phyloP scores from a whole-genome alignment of 495 filamentous ascomycete species.

The Neurospora hispaniola region DNA sequence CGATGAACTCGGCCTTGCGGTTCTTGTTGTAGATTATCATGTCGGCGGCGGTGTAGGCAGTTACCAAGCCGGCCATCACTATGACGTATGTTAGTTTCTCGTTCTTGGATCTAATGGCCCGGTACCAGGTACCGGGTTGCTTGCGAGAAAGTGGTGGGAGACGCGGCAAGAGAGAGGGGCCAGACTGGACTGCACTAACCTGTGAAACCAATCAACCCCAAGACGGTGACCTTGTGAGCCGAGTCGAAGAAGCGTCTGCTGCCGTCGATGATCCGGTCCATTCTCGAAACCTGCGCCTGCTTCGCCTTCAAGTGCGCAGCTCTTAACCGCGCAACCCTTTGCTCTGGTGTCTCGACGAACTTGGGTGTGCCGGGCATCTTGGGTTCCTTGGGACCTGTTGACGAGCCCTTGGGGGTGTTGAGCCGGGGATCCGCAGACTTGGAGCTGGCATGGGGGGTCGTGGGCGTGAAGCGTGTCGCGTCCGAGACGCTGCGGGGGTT shows the following conservation, averaged over 20 bases:
- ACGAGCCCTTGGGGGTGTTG: constrained; percentile 51
- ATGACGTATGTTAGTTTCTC: constrained; percentile 8
- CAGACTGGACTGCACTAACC: constrained; percentile 39
- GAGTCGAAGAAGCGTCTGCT: constrained; percentile 70
- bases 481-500: constrained; percentile 86
- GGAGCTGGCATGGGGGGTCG: constrained; percentile 74
- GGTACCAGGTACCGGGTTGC: background rate
- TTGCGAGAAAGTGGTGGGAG: background rate
- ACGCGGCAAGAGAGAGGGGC: background rate
- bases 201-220: constrained; percentile 65
- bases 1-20: constrained; percentile 53
- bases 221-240: constrained; percentile 68
- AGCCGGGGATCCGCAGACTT: constrained; percentile 45
- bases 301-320: constrained; percentile 64
- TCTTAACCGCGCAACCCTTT: constrained; percentile 81
- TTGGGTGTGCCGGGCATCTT: constrained; percentile 6
- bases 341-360: constrained; percentile 64
- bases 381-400: constrained; percentile 6
- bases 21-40: constrained; percentile 80
- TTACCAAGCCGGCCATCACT: constrained; percentile 66
- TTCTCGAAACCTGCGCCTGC: constrained; percentile 49
- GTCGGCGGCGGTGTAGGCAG: constrained; percentile 71
- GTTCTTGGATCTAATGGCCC: background rate
- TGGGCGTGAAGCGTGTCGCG: constrained; percentile 92
- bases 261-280: constrained; percentile 58